Percentiles rank a stretch among this genome's conserved stretches.
Evolutionary conservation across 2,329 filamentous ascomycete species (phyloP).

Genomic region (Ophiostoma ulmi): DNA sequence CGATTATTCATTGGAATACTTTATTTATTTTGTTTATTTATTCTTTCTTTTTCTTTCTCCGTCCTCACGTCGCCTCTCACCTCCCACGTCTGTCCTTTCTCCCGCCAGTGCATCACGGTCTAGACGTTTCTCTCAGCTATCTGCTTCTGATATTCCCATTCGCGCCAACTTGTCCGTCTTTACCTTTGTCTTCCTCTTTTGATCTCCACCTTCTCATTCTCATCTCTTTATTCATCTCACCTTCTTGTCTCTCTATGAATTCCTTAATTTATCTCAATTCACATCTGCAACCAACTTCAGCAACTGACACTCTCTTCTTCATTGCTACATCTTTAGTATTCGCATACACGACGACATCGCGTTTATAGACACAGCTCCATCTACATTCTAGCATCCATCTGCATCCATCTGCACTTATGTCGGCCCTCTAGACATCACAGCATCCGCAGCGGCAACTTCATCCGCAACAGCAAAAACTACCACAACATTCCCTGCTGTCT

Average conservation of each 20-base stretch:
- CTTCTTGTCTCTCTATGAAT: not conserved
- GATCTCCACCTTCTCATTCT: not conserved
- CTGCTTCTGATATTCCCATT: not conserved
- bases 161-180: not conserved
- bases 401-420: not conserved
- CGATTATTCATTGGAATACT: not conserved
- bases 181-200: not conserved
- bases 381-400: not conserved
- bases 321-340: not conserved
- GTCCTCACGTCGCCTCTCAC: not conserved
- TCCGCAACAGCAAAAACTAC: not conserved
- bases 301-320: not conserved
- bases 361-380: no score
- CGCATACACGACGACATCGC: not conserved
- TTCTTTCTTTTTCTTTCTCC: not conserved
- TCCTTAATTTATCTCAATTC: not conserved
- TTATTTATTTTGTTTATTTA: not conserved
- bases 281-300: not conserved
- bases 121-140: not conserved
- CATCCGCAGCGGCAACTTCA: not conserved
- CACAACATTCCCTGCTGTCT: not conserved
- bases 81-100: not conserved
- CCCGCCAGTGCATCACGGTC: not conserved
- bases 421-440: not conserved
- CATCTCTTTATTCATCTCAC: no score